Conservation (phyloP, 1,139 yeast species). For the Casaregolazyma lundiana region DNA sequence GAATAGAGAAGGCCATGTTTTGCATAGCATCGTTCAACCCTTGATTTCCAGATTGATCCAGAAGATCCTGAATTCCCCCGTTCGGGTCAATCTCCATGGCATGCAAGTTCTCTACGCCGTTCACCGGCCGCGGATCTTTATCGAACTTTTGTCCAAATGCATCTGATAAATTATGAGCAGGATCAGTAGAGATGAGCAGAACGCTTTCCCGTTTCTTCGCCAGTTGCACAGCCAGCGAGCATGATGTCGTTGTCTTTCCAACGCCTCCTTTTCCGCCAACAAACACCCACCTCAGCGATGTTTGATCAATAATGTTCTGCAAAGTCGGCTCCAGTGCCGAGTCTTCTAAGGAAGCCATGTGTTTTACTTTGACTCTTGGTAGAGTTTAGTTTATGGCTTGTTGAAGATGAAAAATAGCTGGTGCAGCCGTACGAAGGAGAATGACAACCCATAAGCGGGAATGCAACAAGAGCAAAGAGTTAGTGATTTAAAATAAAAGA, state of each 20-base stretch:
- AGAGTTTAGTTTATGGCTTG: too few species aligned
- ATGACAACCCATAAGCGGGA: not conserved
- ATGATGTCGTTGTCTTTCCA: constrained; percentile 95
- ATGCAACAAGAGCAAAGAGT: not conserved
- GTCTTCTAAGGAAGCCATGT: constrained; percentile 17
- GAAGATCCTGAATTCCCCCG: constrained; percentile 87
- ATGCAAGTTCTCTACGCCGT: constrained; percentile 78
- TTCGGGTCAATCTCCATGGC: constrained; percentile 99
- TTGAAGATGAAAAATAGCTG: not conserved
- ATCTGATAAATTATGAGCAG: constrained; percentile 94
- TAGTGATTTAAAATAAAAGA: too few species aligned
- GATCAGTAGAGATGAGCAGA: constrained; percentile 90
- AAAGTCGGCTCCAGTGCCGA: constrained; percentile 37
- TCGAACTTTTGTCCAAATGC: constrained; percentile 98
- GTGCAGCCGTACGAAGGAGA: not conserved
- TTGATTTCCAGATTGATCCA: constrained; percentile 53
- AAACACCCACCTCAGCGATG: constrained; percentile 84
- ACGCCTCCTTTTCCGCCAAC: constrained; percentile 99
- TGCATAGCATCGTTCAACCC: constrained; percentile 57
- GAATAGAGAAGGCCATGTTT: constrained; percentile 91
- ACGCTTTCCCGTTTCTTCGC: constrained; percentile 78
- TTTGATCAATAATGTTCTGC: constrained; percentile 39
- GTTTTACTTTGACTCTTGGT: too few species aligned
- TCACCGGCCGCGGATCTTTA: constrained; percentile 90
- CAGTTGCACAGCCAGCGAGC: constrained; percentile 88